phyloP scores from a whole-genome alignment of 73 alveolate genomes.

The Durusdinium trenchii region DNA sequence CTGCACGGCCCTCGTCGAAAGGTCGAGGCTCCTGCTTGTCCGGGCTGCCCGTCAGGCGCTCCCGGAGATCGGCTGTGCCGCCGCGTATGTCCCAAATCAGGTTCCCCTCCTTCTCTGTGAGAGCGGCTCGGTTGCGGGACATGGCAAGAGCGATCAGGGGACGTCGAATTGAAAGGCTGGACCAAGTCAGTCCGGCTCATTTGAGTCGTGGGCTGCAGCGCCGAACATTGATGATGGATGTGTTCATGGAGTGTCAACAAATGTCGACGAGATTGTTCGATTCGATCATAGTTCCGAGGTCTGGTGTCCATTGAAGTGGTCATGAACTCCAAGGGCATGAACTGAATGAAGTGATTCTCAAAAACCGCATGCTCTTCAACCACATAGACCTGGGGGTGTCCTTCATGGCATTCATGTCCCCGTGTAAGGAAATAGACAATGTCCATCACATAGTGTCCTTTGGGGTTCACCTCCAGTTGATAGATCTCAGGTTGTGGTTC shows the following conservation, averaged over 20 bases:
- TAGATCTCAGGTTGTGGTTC: neutral
- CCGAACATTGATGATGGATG: neutral
- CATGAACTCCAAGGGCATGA: neutral
- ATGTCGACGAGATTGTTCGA: no score
- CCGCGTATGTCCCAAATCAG: neutral
- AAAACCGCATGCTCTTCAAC: neutral
- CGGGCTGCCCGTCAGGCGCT: no score
- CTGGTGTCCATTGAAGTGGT: neutral
- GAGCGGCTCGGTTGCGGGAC: neutral
- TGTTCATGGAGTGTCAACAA: neutral
- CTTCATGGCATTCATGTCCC: neutral
- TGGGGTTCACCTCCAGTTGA: neutral
- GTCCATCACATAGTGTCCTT: slow-evolving; percentile 20
- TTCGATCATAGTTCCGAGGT: neutral
- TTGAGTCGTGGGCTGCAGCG: neutral
- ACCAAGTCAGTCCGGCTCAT: neutral
- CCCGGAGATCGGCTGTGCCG: no score
- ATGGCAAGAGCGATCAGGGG: neutral
- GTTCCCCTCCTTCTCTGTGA: neutral
- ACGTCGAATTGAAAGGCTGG: neutral
- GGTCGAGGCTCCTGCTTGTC: neutral
- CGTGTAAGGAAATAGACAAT: neutral
- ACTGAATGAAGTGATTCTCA: neutral
- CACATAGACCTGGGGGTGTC: neutral
- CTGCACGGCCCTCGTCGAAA: neutral